Base-by-base conservation (phyloP, 805 yeast species). In the Lipomyces yamadae region DNA sequence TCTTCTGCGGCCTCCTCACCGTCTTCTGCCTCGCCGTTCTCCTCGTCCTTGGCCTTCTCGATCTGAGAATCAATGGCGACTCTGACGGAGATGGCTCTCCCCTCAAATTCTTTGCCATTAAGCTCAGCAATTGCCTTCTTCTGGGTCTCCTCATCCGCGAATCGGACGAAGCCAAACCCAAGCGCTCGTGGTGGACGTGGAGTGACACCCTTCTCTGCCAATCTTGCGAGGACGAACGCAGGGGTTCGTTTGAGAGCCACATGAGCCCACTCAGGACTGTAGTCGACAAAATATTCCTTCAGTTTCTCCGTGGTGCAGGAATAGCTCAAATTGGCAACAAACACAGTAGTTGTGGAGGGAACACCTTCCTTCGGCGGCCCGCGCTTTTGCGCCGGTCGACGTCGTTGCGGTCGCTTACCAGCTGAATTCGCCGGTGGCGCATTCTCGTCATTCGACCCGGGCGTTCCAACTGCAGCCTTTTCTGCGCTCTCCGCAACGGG, bases 91-190 rank as follows among this genome's bases (percentile, higher is more conserved):
- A 92, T 79, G 60, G 81, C 82, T 76, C 90, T 85, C 60, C 89
- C 97, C 68, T 85, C 85, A 72, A 89, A 79, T 61, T 82, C 83
- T 74, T 82, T 82, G 62, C 71, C 96, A 70, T 89, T 83, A 77
- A 87, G 87, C 74, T 86, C 85, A 48, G 82, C 86, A 67, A 91
- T 85, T n/a, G 96, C 97, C 75, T 81, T 80, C 74, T 83, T 78
- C 74, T 91, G 96, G 56, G 82, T 82, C 60, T 84, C 89, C 71
- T 87, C 85, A 66, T 82, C 79, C 60, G 85, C 81, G 71, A 88
- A 86, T 70, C 84, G 84, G 70, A 87, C 85, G 74, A 88, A 85
- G 1, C 83, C 86, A 69, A 85, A 85, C 55, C 92, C 92, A 74
- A 84, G 85, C 73, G 79, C 76, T 72, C 85, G 85, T 64, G 85